Percentiles rank a stretch among this genome's conserved stretches.
These are phyloP conservation scores for Debaryomyces udenii DNA, from an alignment of 1,139 yeast species.

Conservation along the genomic window DNA sequence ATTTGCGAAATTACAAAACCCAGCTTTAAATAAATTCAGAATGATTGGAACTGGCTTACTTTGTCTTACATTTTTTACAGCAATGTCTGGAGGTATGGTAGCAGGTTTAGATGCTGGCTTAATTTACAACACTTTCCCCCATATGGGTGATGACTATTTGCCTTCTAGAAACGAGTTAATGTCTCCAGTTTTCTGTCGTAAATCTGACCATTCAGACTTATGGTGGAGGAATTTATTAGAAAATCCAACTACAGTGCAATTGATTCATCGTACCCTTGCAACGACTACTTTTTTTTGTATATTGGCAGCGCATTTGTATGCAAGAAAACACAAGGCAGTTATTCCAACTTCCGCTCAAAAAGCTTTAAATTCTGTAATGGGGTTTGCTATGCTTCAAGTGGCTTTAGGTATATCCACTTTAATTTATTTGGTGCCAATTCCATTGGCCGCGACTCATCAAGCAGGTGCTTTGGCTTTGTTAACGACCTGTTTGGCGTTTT, in stretches of 20 bases:
- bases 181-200: constrained; percentile 72
- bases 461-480: constrained; percentile 93
- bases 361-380: constrained; percentile 72
- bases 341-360: constrained; percentile 60
- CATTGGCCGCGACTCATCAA: constrained; percentile 94
- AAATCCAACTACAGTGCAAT: constrained; percentile 95
- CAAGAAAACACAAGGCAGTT: constrained; percentile 54
- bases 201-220: constrained; percentile 68
- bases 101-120: constrained; percentile 98
- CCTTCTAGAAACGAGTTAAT: constrained; percentile 78
- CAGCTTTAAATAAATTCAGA: constrained; percentile 62
- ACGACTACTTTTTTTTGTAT: constrained; percentile 75
- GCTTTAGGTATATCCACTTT: constrained; percentile 84
- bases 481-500: constrained; percentile 73
- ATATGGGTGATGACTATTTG: constrained; percentile 82
- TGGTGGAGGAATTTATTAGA: constrained; percentile 93
- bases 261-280: constrained; percentile 87
- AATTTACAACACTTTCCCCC: constrained; percentile 94
- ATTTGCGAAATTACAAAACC: constrained; percentile 53
- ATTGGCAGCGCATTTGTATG: constrained; percentile 65
- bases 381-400: constrained; percentile 80
- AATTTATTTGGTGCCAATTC: constrained; percentile 86
- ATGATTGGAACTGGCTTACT: constrained; percentile 57
- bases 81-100: constrained; percentile 97
- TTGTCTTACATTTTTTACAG: constrained; percentile 77